Evolutionary conservation across 2,329 filamentous ascomycete species (phyloP).

Genomic region (Penicillium hordei): DNA sequence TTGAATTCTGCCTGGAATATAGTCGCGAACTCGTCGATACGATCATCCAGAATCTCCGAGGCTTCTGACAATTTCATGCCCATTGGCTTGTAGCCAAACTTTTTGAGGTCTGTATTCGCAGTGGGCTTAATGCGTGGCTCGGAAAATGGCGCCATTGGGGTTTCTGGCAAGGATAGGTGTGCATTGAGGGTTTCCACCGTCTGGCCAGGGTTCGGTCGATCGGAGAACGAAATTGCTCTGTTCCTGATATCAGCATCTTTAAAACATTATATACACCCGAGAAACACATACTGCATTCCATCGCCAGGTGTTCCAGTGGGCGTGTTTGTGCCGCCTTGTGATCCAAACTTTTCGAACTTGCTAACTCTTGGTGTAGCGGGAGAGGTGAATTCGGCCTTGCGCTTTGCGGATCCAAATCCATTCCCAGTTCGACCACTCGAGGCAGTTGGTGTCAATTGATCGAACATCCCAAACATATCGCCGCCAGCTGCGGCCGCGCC

Average conservation of each 20-base stretch:
- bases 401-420: constrained; percentile 49
- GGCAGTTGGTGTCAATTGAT: constrained; percentile 68
- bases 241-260: constrained; percentile 15
- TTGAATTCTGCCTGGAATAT: constrained; percentile 71
- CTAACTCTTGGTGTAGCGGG: constrained; percentile 45
- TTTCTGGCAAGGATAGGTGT: constrained; percentile 65
- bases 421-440: constrained; percentile 37
- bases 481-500: constrained; percentile 54
- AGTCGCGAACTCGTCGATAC: constrained; percentile 85
- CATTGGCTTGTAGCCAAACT: constrained; percentile 87
- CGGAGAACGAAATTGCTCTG: constrained; percentile 67
- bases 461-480: constrained; percentile 84
- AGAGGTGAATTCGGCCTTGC: constrained; percentile 53
- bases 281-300: constrained; percentile 39
- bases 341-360: constrained; percentile 50
- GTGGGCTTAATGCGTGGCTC: constrained; percentile 81
- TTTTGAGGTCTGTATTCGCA: constrained; percentile 83
- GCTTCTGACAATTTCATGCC: constrained; percentile 92
- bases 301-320: constrained; percentile 31
- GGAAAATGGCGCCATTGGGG: constrained; percentile 68
- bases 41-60: constrained; percentile 89
- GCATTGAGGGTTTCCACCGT: constrained; percentile 80
- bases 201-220: constrained; percentile 76
- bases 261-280: background rate
- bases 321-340: constrained; percentile 49